These are phyloP conservation scores for Saprolegnia diclina DNA, from an alignment of 352 stramenopile species.

Conservation along the genomic window DNA sequence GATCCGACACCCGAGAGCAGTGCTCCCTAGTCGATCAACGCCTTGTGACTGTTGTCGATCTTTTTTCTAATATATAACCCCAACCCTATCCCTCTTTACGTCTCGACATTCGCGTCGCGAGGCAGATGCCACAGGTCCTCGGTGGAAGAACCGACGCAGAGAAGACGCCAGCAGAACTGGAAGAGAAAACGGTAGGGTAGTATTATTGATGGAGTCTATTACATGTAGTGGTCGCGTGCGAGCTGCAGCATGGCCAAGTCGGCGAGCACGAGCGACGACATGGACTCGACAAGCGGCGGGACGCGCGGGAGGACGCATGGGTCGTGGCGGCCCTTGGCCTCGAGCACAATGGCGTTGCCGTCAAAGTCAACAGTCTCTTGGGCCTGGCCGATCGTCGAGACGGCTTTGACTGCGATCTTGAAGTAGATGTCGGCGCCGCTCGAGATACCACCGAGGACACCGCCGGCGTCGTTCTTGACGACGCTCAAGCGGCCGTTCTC, in stretches of 20 bases:
- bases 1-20: background rate
- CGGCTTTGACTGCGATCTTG: slow-evolving; percentile 98
- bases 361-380: slow-evolving; percentile 95
- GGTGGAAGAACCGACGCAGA: too few relatives aligned
- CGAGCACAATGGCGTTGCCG: slow-evolving; percentile 92
- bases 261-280: slow-evolving; percentile 94
- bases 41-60: too few relatives aligned
- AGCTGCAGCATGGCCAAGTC: slow-evolving; percentile 96
- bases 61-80: too few relatives aligned
- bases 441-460: slow-evolving; percentile 97
- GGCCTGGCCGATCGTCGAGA: slow-evolving; percentile 95
- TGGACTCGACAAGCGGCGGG: slow-evolving; percentile 97
- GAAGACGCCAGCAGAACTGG: too few relatives aligned
- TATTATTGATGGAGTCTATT: background rate
- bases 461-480: slow-evolving; percentile 87
- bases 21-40: too few relatives aligned
- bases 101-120: too few relatives aligned
- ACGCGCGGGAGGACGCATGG: slow-evolving; percentile 96
- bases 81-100: too few relatives aligned
- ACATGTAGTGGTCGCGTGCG: slow-evolving; percentile 42
- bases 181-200: too few relatives aligned
- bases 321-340: slow-evolving; percentile 97
- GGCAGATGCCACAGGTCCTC: too few relatives aligned
- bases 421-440: slow-evolving; percentile 98
- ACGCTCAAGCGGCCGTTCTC: slow-evolving; percentile 57